phyloP scores from a whole-genome alignment of 176 grass and related monocot genomes.

The Stipa capillata region DNA sequence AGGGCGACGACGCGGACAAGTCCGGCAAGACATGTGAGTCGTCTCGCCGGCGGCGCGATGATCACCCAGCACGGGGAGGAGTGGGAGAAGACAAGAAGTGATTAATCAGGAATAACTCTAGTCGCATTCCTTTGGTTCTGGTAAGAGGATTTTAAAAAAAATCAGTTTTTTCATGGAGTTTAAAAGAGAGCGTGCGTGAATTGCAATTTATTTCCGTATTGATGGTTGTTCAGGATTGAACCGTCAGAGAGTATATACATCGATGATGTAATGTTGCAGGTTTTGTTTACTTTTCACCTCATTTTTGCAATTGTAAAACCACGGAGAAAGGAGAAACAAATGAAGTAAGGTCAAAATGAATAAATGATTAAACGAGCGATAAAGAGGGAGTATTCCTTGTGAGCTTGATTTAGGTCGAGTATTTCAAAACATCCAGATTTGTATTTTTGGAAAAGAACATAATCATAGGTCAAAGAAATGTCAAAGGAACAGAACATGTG shows the following conservation, averaged over 20 bases:
- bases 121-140: not conserved
- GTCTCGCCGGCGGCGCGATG: not conserved
- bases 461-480: not conserved
- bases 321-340: not conserved
- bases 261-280: not conserved
- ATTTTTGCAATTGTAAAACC: not conserved
- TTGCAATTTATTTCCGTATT: not conserved
- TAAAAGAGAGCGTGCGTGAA: not conserved
- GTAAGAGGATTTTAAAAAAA: not conserved
- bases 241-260: not conserved
- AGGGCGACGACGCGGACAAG: slow-evolving; percentile 10
- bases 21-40: not conserved
- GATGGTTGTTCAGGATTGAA: not conserved
- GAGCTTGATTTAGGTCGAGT: not conserved
- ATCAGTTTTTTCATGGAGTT: not conserved
- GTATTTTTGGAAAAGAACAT: too few species aligned
- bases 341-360: not conserved
- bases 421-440: not conserved
- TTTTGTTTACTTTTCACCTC: not conserved
- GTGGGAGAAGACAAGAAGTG: slow-evolving; percentile 28
- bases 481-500: not conserved
- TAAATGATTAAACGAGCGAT: too few species aligned
- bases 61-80: not conserved
- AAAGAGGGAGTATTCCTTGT: too few species aligned
- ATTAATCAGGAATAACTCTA: too few species aligned